Evolutionary conservation across 148 eudicot species (phyloP).

Genomic region (Nepenthes gracilis): DNA sequence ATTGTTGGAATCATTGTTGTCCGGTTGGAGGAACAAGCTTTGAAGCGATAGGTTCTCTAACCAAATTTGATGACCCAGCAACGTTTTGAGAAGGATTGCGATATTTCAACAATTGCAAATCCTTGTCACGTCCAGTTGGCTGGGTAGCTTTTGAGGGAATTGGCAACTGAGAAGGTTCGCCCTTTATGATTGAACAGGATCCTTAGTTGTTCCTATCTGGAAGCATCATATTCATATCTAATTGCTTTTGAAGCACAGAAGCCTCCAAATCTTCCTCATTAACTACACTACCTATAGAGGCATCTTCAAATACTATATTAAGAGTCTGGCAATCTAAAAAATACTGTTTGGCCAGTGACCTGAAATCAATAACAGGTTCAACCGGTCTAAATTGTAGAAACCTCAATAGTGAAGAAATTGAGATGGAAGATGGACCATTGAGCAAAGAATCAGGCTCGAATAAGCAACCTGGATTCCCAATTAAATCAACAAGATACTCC

Average conservation of each 20-base stretch:
- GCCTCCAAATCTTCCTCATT: conserved; percentile 37
- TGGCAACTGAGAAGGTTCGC: conserved; percentile 8
- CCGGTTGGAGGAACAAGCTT: conserved; percentile 26
- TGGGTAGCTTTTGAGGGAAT: conserved; percentile 17
- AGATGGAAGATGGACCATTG: no score
- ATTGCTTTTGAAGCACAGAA: conserved; percentile 28
- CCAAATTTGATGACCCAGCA: conserved; percentile 20
- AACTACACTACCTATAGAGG: conserved; percentile 18
- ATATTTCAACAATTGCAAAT: conserved; percentile 25
- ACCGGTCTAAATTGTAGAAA: no score
- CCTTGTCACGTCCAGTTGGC: conserved; percentile 29
- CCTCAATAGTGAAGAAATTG: no score
- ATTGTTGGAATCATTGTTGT: conserved; percentile 24
- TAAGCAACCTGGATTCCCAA: no score
- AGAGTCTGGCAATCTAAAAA: no score
- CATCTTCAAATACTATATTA: no score
- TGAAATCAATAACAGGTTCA: no score
- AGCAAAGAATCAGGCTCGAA: no score
- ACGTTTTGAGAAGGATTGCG: conserved; percentile 19
- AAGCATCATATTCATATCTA: no score
- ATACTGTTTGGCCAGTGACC: no score
- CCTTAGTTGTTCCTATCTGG: background rate
- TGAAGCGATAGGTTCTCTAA: conserved; percentile 23
- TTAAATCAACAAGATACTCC: no score
- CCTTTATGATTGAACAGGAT: background rate